phyloP scores from a whole-genome alignment of 768 basidiomycete genomes.

The Cystoderma amianthinum region DNA sequence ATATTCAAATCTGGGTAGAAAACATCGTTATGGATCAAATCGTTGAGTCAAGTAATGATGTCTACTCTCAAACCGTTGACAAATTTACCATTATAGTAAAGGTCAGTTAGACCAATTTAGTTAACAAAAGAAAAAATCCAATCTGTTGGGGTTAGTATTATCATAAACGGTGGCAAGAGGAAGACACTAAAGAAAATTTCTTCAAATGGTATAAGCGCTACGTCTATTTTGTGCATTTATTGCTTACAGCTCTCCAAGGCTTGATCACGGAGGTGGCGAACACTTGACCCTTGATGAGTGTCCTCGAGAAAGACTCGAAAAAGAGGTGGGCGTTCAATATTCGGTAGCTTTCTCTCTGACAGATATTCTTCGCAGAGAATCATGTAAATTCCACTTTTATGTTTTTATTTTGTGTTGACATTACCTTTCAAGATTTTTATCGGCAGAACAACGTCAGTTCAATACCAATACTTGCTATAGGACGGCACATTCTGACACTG shows the following conservation, averaged over 20 bases:
- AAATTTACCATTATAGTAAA: too few relatives aligned
- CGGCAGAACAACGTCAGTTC: constrained; percentile 45
- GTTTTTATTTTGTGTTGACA: background rate
- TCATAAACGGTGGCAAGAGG: constrained; percentile 49
- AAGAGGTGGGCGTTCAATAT: constrained; percentile 31
- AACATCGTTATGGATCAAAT: constrained; percentile 60
- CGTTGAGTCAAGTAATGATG: constrained; percentile 27
- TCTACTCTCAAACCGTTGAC: constrained; percentile 1
- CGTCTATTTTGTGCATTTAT: background rate
- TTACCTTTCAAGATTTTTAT: constrained; percentile 37
- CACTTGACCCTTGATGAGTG: constrained; percentile 50
- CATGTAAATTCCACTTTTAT: constrained; percentile 30
- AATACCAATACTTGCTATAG: background rate
- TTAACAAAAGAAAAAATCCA: too few relatives aligned
- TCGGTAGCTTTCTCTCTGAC: background rate
- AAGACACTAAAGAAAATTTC: constrained; percentile 59
- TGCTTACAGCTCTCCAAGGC: too few relatives aligned
- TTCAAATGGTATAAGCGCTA: constrained; percentile 37
- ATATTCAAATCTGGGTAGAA: constrained; percentile 21
- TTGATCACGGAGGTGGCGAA: constrained; percentile 56
- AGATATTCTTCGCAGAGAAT: constrained; percentile 26
- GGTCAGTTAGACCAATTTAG: too few relatives aligned
- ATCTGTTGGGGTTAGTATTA: too few relatives aligned
- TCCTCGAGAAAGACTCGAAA: constrained; percentile 50
- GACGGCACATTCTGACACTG: background rate